These are phyloP conservation scores for Alternaria postmessia DNA, from an alignment of 2,329 filamentous ascomycete species.

Conservation along the genomic window DNA sequence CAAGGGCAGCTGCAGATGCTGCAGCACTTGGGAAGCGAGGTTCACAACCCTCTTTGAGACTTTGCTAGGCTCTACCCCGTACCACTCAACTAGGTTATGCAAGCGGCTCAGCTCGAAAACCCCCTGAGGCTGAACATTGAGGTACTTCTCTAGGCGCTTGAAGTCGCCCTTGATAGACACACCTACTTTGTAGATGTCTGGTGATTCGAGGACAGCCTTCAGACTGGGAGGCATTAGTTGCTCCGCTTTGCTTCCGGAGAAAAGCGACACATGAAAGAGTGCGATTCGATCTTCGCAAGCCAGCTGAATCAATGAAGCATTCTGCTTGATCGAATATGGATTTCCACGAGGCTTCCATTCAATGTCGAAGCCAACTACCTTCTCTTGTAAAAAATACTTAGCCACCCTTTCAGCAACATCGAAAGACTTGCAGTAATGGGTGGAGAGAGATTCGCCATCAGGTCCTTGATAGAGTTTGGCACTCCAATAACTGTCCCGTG, in stretches of 20 bases:
- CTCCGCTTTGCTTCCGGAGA: constrained; percentile 47
- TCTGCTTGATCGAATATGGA: constrained; percentile 72
- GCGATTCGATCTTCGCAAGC: constrained; percentile 79
- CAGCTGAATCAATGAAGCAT: constrained; percentile 83
- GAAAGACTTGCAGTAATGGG: constrained; percentile 79
- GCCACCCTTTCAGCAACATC: constrained; percentile 73
- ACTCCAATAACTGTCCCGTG: constrained; percentile 65
- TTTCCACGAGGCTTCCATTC: constrained; percentile 72
- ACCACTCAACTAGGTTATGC: constrained; percentile 71
- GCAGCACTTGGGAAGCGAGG: constrained; percentile 73
- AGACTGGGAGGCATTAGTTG: constrained; percentile 74
- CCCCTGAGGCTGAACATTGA: constrained; percentile 68
- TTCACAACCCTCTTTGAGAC: constrained; percentile 65
- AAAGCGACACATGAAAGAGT: constrained; percentile 77
- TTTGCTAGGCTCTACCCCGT: constrained; percentile 65
- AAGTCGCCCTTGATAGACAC: constrained; percentile 73
- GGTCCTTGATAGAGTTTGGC: constrained; percentile 71
- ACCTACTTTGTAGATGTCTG: constrained; percentile 75
- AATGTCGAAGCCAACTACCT: constrained; percentile 84
- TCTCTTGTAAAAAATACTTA: constrained; percentile 72
- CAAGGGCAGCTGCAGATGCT: constrained; percentile 76
- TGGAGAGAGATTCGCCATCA: constrained; percentile 63
- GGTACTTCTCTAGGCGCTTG: constrained; percentile 70
- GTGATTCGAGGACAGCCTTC: constrained; percentile 74
- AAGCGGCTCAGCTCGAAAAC: constrained; percentile 85